Evolutionary conservation across 164 flowering plant genomes (phyloP).

Genomic region (Kalanchoe fedtschenkoi): DNA sequence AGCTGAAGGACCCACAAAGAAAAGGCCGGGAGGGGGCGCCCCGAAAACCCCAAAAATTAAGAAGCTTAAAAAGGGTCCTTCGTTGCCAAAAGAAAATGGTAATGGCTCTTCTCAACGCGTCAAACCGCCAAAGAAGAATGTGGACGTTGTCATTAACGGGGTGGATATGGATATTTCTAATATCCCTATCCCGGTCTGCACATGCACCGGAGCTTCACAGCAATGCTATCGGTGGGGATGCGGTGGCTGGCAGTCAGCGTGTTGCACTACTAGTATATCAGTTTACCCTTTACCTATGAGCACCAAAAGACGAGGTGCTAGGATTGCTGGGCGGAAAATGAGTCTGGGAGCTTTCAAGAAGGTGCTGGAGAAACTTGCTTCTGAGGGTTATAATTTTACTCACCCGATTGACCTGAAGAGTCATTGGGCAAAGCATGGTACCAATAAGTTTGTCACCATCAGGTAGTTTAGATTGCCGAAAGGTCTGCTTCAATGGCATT

Average conservation of each 20-base stretch:
- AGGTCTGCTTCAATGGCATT: conserved; percentile 18
- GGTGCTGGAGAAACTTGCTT: conserved; percentile 75
- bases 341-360: conserved; percentile 91
- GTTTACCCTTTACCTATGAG: conserved; percentile 87
- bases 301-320: conserved; percentile 73
- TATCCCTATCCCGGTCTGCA: conserved; percentile 79
- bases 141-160: conserved; percentile 65
- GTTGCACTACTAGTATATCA: conserved; percentile 77
- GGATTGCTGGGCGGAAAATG: conserved; percentile 94
- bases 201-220: conserved; percentile 75
- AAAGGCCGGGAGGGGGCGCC: conserved; percentile 28
- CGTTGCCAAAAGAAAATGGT: conserved; percentile 33
- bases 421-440: conserved; percentile 92
- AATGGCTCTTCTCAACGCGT: conserved; percentile 33
- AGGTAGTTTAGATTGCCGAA: conserved; percentile 39
- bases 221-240: conserved; percentile 93
- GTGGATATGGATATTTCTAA: conserved; percentile 69
- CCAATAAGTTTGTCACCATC: conserved; percentile 93
- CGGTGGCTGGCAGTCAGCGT: conserved; percentile 97
- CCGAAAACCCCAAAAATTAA: conserved; percentile 46
- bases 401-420: conserved; percentile 75
- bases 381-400: conserved; percentile 61
- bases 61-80: conserved; percentile 34
- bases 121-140: conserved; percentile 45
- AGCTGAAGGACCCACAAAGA: conserved; percentile 37